A percentile compares a stretch with the other conserved stretches of the same genome.
phyloP scores from a whole-genome alignment of 352 stramenopile genomes.

The Phytopythium kandeliae region DNA sequence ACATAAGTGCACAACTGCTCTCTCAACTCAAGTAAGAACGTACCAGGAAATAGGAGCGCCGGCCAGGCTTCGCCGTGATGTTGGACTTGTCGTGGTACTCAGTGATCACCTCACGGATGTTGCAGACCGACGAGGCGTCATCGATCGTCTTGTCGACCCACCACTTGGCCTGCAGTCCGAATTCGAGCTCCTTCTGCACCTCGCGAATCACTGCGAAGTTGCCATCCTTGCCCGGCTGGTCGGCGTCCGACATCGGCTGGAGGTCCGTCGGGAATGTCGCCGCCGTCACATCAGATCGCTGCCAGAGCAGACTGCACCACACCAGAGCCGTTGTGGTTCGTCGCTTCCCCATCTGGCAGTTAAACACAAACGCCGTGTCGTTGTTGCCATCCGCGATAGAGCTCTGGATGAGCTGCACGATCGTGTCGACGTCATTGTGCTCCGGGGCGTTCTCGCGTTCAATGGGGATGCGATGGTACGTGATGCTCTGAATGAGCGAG shows the following conservation, averaged over 20 bases:
- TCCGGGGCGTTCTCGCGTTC: conserved; percentile 80
- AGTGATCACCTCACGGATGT: conserved; percentile 76
- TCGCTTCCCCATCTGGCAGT: conserved; percentile 85
- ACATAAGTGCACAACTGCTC: background rate
- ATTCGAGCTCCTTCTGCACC: conserved; percentile 42
- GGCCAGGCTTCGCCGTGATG: conserved; percentile 67
- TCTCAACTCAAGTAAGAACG: background rate
- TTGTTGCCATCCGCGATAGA: conserved; percentile 13
- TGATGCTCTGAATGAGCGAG: conserved; percentile 35
- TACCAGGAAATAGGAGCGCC: conserved; percentile 76
- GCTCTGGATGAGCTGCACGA: conserved; percentile 54
- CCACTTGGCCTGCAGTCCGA: conserved; percentile 49
- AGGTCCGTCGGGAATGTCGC: conserved; percentile 1
- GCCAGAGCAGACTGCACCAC: conserved; percentile 58
- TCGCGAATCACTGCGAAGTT: conserved; percentile 72
- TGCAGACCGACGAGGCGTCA: conserved; percentile 60
- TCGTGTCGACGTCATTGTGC: conserved; percentile 59
- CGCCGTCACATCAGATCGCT: conserved; percentile 14
- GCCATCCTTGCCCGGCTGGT: conserved; percentile 18
- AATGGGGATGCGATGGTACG: conserved; percentile 72
- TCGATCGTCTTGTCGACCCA: conserved; percentile 79
- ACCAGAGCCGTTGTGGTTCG: conserved; percentile 78
- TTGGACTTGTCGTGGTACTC: conserved; percentile 73
- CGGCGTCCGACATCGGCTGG: conserved; percentile 7
- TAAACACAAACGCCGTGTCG: conserved; percentile 82